Evolutionary conservation across 1,284 basidiomycete genomes (phyloP), one percentile per base, ranked within the genome.

Genomic region (Cryptococcus sp.): DNA sequence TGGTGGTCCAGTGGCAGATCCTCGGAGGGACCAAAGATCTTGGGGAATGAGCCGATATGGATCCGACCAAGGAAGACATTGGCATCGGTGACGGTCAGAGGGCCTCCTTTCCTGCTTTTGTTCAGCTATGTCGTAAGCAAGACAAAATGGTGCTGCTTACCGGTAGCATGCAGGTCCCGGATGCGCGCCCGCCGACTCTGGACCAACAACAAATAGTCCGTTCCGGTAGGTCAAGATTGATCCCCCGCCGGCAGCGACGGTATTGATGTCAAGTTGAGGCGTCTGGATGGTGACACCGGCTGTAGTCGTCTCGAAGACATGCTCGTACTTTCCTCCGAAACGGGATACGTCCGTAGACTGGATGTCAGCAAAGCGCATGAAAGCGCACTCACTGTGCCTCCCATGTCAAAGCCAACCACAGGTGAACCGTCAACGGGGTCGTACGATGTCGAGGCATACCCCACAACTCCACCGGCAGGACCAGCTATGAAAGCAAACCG

Each of bases 301-400:
- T 0, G 93, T 92, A 0, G 90, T 92, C 0, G 93, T 92, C 65
- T 77, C 73, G 22, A 71, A 72, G 0, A 75, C 71, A 41, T 71
- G 69, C 54, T 76, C 74, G 39, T 72, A 64, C 46, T 68, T 68
- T 15, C 71, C 71, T 3, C 59, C 70, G 52, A 57, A 73, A 46
- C 71, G 48, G 5, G 89, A 91, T 0, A 96, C 91, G 50, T 71
- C 70, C 0, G 91, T 94, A 0, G 87, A 89, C 49, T 62, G 25
- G 27, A 8, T 20, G 17, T 38, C 19, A 45, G 35, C 45, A 11
- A 22, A 10, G 23, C n/a, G 3, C 19, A 50, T 20, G 11, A n/a
- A 19, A 20, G 13, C 6, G 10, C 3, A 56, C 53, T 50, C 23
- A 57, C 56, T 0, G 57, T 59, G 6, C 62, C 61, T 22, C 92